Evolutionary conservation across 2,329 filamentous ascomycete species (phyloP).

Genomic region (Pseudogymnoascus sp.): DNA sequence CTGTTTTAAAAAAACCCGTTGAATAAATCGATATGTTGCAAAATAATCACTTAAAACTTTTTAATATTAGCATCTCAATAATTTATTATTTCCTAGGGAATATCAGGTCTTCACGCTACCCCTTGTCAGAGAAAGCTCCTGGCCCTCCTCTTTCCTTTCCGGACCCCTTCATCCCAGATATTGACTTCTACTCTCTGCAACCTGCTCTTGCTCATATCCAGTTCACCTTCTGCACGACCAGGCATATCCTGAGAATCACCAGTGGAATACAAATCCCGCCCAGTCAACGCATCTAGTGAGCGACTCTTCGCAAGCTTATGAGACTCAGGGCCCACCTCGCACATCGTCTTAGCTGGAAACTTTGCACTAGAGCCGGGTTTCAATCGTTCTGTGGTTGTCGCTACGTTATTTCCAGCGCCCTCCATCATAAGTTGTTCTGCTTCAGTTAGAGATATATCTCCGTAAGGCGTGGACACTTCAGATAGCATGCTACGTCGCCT

Average conservation of each 20-base stretch:
- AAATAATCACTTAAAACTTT: neutral
- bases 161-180: neutral
- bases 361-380: neutral
- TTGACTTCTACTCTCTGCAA: slow-evolving; percentile 20
- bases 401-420: neutral
- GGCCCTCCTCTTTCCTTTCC: slow-evolving; percentile 16
- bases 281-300: neutral
- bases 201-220: slow-evolving; percentile 9
- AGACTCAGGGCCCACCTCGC: neutral
- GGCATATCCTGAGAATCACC: neutral
- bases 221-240: neutral
- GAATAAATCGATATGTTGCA: neutral
- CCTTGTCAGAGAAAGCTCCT: slow-evolving; percentile 16
- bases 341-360: neutral
- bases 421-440: neutral
- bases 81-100: neutral
- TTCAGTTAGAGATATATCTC: neutral
- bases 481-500: slow-evolving; percentile 22
- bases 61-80: neutral
- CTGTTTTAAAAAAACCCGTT: neutral
- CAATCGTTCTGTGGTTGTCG: neutral
- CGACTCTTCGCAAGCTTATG: neutral
- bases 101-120: too few species aligned
- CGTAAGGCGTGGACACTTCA: slow-evolving; percentile 22
- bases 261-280: neutral